Percentiles rank a stretch among this genome's conserved stretches.
Evolutionary conservation across 257 asterid species (phyloP).

Genomic region (Solanum dulcamara): DNA sequence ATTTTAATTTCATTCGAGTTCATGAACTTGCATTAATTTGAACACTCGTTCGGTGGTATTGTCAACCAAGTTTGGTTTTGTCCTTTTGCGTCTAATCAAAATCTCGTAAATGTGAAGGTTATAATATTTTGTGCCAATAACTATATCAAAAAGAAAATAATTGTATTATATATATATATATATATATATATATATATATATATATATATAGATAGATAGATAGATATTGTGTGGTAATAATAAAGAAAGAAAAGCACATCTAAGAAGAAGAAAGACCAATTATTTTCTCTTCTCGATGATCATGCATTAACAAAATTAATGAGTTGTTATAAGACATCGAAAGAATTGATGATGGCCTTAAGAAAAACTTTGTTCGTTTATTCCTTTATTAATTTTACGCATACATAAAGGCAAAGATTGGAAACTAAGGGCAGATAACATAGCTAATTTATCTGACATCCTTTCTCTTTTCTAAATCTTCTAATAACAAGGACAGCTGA

Average conservation of each 20-base stretch:
- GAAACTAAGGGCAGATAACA: not conserved
- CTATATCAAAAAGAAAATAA: not conserved
- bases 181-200: too few species aligned
- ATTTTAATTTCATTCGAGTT: not conserved
- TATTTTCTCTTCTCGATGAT: too few species aligned
- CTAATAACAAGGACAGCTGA: not conserved
- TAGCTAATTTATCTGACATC: not conserved
- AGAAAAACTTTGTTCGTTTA: not conserved
- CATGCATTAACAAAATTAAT: too few species aligned
- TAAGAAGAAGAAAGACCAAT: too few species aligned
- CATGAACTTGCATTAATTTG: not conserved
- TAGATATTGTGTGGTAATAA: too few species aligned
- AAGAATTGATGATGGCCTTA: too few species aligned
- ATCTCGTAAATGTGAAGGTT: not conserved
- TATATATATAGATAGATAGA: too few species aligned
- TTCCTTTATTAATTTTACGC: not conserved
- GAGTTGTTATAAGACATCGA: not conserved
- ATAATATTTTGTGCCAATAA: not conserved
- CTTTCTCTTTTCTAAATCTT: not conserved
- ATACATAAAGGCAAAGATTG: not conserved
- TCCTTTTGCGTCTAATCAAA: not conserved
- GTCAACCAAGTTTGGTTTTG: not conserved
- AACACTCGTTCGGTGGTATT: not conserved
- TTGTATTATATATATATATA: too few species aligned
- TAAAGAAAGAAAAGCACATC: too few species aligned